A percentile compares a stretch with the other conserved stretches of the same genome.
Evolutionary conservation across 2,329 filamentous ascomycete genomes (phyloP).

Genomic region (Botrytis aclada): DNA sequence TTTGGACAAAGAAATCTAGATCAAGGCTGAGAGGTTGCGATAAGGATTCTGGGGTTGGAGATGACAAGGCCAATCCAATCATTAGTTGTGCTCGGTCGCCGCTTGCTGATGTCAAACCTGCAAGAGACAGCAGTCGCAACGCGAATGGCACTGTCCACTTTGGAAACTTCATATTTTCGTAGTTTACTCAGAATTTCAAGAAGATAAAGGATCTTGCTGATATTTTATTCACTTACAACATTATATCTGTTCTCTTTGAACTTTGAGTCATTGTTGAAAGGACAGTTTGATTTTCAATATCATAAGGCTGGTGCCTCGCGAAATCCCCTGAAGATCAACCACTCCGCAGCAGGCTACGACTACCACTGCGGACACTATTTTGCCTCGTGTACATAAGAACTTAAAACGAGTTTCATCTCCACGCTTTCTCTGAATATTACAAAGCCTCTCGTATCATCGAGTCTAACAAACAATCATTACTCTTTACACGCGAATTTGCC

Average conservation of each 20-base stretch:
- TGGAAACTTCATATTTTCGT: conserved; percentile 31
- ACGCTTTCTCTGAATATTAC: background rate
- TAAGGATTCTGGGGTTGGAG: conserved; percentile 22
- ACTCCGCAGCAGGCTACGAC: conserved; percentile 16
- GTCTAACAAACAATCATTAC: background rate
- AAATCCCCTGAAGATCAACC: conserved; percentile 4
- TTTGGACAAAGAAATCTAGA: conserved; percentile 35
- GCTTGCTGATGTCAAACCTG: conserved; percentile 33
- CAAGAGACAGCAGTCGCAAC: conserved; percentile 35
- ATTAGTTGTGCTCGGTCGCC: conserved; percentile 27
- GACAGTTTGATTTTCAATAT: conserved; percentile 13
- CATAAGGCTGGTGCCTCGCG: conserved; percentile 16
- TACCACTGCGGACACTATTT: background rate
- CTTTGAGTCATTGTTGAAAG: conserved; percentile 20
- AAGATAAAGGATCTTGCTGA: background rate
- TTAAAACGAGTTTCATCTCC: conserved; percentile 9
- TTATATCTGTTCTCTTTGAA: conserved; percentile 23
- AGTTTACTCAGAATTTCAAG: conserved; percentile 1
- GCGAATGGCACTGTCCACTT: conserved; percentile 31
- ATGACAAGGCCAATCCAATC: conserved; percentile 28
- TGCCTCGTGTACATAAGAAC: conserved; percentile 14
- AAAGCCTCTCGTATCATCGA: background rate
- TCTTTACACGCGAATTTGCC: background rate
- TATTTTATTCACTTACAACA: conserved; percentile 17
- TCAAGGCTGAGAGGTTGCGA: conserved; percentile 37